Evolutionary conservation across 176 grass and related monocot species (phyloP).

Genomic region (Avena sativa): DNA sequence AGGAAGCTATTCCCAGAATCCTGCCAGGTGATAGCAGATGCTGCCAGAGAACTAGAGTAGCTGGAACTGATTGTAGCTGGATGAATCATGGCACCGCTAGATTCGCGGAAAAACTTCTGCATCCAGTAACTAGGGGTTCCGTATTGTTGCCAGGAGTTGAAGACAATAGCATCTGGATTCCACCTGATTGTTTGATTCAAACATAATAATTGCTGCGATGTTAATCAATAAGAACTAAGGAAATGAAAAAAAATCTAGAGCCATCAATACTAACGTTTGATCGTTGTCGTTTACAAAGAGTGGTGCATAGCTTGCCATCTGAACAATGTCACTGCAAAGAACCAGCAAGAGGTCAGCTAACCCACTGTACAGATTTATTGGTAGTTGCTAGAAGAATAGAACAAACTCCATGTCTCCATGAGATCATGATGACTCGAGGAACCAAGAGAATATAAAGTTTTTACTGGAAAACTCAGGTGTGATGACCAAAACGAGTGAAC

Average conservation of each 20-base stretch:
- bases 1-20: conserved; percentile 58
- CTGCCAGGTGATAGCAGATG: conserved; percentile 88
- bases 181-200: conserved; percentile 52
- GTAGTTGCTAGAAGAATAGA: conserved; percentile 3
- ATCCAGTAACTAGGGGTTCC: conserved; percentile 96
- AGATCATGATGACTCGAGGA: neutral
- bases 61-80: conserved; percentile 64
- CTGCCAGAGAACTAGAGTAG: conserved; percentile 57
- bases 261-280: conserved; percentile 47
- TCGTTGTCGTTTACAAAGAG: conserved; percentile 79
- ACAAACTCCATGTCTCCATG: neutral
- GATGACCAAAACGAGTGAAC: neutral
- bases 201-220: neutral
- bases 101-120: conserved; percentile 64
- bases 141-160: conserved; percentile 82
- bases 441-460: neutral
- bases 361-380: neutral
- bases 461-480: neutral
- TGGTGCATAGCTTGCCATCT: conserved; percentile 87
- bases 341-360: conserved; percentile 26
- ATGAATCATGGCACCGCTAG: conserved; percentile 69
- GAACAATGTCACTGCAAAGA: conserved; percentile 72
- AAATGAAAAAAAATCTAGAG: neutral
- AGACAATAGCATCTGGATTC: conserved; percentile 87
- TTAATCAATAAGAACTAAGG: neutral